A percentile compares a stretch with the other conserved stretches of the same genome.
Conservation (phyloP, 1,284 basidiomycete species). For the Laetiporus sulphureus region DNA sequence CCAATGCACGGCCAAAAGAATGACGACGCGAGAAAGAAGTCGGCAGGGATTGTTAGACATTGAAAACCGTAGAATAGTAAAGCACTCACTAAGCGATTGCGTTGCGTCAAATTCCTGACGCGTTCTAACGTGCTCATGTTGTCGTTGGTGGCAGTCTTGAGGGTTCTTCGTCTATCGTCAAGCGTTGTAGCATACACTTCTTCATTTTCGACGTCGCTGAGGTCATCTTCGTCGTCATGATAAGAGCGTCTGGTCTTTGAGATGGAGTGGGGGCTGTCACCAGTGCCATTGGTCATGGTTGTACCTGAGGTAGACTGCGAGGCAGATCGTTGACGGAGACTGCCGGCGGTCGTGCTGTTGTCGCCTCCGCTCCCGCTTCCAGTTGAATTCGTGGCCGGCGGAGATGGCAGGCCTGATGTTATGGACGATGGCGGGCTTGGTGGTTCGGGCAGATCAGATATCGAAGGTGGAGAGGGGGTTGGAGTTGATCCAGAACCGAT, state of each 20-base stretch:
- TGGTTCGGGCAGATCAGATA: conserved; percentile 65
- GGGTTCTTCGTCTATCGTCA: conserved; percentile 31
- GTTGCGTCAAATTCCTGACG: conserved; percentile 59
- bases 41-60: background rate
- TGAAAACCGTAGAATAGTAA: too few relatives aligned
- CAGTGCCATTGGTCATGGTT: conserved; percentile 29
- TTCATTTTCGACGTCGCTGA: conserved; percentile 30
- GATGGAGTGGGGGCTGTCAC: conserved; percentile 20
- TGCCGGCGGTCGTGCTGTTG: conserved; percentile 43
- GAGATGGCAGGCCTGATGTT: conserved; percentile 66
- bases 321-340: conserved; percentile 33
- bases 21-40: background rate
- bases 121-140: conserved; percentile 55
- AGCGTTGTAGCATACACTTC: conserved; percentile 66
- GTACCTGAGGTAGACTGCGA: conserved; percentile 21
- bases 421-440: conserved; percentile 47
- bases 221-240: conserved; percentile 36
- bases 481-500: conserved; percentile 29
- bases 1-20: background rate
- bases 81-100: conserved; percentile 58
- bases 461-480: conserved; percentile 25
- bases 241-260: conserved; percentile 21
- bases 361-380: conserved; percentile 69
- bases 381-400: conserved; percentile 75
- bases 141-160: conserved; percentile 34